A percentile compares a stretch with the other conserved stretches of the same genome.
Evolutionary conservation across 441 rosid genomes (phyloP).

Genomic region (Gossypium davidsonii): DNA sequence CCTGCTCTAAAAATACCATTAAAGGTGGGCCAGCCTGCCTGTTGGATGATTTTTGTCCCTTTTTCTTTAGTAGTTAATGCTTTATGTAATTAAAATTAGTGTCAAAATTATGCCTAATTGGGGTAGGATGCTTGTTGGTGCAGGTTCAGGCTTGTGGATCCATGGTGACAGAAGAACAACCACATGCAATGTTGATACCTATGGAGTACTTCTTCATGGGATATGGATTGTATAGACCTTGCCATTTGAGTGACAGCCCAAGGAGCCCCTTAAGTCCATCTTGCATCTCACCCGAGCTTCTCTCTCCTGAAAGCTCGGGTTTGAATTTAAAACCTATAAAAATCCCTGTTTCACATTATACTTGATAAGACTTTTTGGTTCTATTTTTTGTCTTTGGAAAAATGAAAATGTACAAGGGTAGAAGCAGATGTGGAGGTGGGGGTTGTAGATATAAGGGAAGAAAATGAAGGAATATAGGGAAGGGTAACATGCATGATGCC

Average conservation of each 20-base stretch:
- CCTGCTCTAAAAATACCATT: background rate
- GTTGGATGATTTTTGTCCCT: background rate
- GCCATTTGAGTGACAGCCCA: constrained; percentile 49
- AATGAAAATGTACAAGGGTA: constrained; percentile 11
- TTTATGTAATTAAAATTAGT: background rate
- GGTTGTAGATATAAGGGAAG: constrained; percentile 30
- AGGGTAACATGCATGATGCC: constrained; percentile 7
- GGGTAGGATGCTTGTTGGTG: background rate
- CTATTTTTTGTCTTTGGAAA: constrained; percentile 7
- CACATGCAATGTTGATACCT: constrained; percentile 76
- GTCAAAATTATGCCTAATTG: background rate
- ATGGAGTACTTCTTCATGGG: constrained; percentile 74
- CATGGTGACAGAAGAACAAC: constrained; percentile 80
- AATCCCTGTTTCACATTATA: constrained; percentile 41
- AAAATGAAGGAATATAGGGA: constrained; percentile 6
- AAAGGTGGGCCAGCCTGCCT: background rate
- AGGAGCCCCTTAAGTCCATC: constrained; percentile 66
- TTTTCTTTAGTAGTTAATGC: background rate
- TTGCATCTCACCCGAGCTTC: constrained; percentile 71
- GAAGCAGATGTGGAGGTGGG: constrained; percentile 19
- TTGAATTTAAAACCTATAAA: constrained; percentile 72
- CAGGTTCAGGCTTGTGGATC: constrained; percentile 82
- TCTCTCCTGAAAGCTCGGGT: constrained; percentile 77
- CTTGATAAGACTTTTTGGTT: constrained; percentile 4
- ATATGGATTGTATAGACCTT: constrained; percentile 51